A percentile compares a stretch with the other conserved stretches of the same genome.
These are phyloP conservation scores for Salicornia ramosissima DNA, from an alignment of 148 eudicot species.

Conservation along the genomic window DNA sequence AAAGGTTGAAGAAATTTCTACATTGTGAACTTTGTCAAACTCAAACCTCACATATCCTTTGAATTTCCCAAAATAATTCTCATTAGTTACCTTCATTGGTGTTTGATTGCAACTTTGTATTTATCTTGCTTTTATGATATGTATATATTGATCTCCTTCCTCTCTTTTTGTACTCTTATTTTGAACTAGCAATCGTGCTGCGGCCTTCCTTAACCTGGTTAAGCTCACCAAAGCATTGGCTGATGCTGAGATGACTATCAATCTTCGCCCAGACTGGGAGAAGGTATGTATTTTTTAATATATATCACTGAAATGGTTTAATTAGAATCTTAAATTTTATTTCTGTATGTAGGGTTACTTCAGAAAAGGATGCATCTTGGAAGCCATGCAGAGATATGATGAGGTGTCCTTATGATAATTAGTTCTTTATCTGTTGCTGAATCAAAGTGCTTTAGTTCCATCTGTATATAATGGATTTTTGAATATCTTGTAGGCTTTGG, in stretches of 20 bases:
- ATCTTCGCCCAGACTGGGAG: constrained; percentile 83
- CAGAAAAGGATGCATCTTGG: constrained; percentile 91
- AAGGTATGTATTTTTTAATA: constrained; percentile 44
- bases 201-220: constrained; percentile 85
- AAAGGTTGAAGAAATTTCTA: not conserved
- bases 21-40: not conserved
- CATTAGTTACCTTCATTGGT: not conserved
- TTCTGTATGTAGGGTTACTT: constrained; percentile 68
- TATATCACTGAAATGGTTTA: not conserved
- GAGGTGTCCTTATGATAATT: constrained; percentile 40
- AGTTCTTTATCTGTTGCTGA: not conserved
- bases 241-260: constrained; percentile 90
- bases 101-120: not conserved
- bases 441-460: not conserved
- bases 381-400: constrained; percentile 87
- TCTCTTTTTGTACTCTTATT: constrained; percentile 15
- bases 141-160: constrained; percentile 11
- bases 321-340: not conserved
- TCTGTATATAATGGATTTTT: not conserved
- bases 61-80: not conserved
- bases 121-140: not conserved
- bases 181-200: constrained; percentile 86
- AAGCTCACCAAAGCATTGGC: constrained; percentile 90
- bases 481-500: constrained; percentile 58
- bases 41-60: not conserved